Conservation (phyloP, 2,329 filamentous ascomycete genomes). For the Pseudogymnoascus sp. region DNA sequence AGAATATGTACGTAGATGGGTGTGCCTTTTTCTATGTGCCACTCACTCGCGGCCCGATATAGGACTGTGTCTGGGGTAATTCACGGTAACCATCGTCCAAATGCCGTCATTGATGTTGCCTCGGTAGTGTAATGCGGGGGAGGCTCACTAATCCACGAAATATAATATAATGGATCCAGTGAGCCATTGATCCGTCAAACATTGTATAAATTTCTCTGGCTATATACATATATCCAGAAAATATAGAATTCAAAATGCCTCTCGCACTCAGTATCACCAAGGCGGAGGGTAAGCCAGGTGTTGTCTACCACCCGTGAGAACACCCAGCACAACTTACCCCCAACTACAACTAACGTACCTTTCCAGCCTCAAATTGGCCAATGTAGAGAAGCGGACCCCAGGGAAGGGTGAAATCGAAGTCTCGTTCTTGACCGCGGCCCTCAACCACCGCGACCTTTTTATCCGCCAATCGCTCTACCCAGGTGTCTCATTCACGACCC, state of each 20-base stretch:
- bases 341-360: constrained; percentile 30
- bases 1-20: not conserved
- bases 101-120: constrained; percentile 1
- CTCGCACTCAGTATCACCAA: constrained; percentile 44
- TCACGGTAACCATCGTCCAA: not conserved
- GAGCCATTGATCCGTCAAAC: not conserved
- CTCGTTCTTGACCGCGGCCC: constrained; percentile 66
- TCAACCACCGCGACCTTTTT: constrained; percentile 95
- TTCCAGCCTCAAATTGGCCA: constrained; percentile 49
- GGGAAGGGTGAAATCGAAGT: constrained; percentile 64
- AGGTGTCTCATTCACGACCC: constrained; percentile 67
- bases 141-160: not conserved
- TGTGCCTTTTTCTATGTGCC: not conserved
- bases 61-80: not conserved
- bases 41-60: not conserved
- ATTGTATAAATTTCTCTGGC: not conserved
- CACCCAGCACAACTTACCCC: constrained; percentile 13
- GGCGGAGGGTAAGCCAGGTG: constrained; percentile 72
- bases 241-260: constrained; percentile 20
- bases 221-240: not conserved
- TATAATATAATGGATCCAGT: not conserved
- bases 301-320: constrained; percentile 74
- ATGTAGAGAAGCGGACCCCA: constrained; percentile 55
- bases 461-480: constrained; percentile 90
- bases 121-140: constrained; percentile 1